Conservation (phyloP, 257 asterid species). For the Przewalskia tangutica region DNA sequence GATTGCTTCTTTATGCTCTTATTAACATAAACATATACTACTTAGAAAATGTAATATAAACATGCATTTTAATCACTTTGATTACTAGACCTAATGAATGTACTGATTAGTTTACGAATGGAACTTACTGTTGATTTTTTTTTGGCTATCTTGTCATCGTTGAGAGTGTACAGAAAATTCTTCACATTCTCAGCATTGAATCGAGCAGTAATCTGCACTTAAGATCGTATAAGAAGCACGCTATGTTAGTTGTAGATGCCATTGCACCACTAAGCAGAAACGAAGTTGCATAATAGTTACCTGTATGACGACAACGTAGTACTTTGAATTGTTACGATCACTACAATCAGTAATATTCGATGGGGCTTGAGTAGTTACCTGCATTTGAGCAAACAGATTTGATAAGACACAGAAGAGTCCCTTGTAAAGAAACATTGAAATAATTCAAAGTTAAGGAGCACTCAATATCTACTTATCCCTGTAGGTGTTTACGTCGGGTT, state of each 20-base stretch:
- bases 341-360: conserved; percentile 64
- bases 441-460: background rate
- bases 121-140: conserved; percentile 78
- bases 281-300: conserved; percentile 18
- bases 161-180: conserved; percentile 61
- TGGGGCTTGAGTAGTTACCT: conserved; percentile 95
- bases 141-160: conserved; percentile 70
- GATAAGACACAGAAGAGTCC: background rate
- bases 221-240: background rate
- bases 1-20: background rate
- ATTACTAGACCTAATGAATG: background rate
- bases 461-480: background rate
- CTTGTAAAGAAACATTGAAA: background rate
- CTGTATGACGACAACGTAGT: conserved; percentile 81
- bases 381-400: conserved; percentile 9
- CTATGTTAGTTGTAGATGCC: background rate
- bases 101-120: background rate
- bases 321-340: conserved; percentile 71
- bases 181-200: conserved; percentile 86
- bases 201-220: conserved; percentile 73
- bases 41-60: background rate
- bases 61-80: background rate
- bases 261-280: background rate
- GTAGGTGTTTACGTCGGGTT: too few species aligned
- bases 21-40: background rate